Conservation (phyloP, 208 protist genomes). For the Leishmania gerbilli region DNA sequence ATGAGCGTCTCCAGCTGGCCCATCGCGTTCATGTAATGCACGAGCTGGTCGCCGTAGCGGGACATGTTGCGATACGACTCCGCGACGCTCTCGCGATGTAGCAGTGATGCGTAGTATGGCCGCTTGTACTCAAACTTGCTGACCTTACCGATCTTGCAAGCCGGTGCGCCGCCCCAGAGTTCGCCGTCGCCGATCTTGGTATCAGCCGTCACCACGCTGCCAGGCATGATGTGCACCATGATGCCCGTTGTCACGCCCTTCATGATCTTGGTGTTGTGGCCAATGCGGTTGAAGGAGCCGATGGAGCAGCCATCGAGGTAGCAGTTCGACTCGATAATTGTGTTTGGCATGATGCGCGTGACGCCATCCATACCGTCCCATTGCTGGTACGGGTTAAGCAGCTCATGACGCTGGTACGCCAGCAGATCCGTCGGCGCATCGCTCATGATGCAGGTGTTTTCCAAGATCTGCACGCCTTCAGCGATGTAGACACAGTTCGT, state of each 20-base stretch:
- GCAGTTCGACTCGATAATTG: slow-evolving; percentile 87
- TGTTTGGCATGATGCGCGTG: slow-evolving; percentile 79
- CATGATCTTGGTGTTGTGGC: slow-evolving; percentile 89
- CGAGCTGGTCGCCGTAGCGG: slow-evolving; percentile 87
- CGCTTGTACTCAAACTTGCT: slow-evolving; percentile 91
- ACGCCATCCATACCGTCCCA: slow-evolving; percentile 89
- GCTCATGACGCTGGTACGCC: slow-evolving; percentile 83
- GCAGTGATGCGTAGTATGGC: slow-evolving; percentile 77
- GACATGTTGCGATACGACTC: slow-evolving; percentile 87
- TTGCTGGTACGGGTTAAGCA: slow-evolving; percentile 89
- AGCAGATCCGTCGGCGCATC: slow-evolving; percentile 82
- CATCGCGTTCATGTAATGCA: slow-evolving; percentile 81
- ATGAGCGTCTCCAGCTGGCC: slow-evolving; percentile 81
- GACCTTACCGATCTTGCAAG: slow-evolving; percentile 77
- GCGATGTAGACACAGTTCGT: slow-evolving; percentile 89
- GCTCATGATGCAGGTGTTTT: slow-evolving; percentile 89
- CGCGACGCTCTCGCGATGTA: slow-evolving; percentile 72
- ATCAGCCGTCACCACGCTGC: slow-evolving; percentile 80
- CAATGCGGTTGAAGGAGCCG: slow-evolving; percentile 87
- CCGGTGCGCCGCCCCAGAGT: slow-evolving; percentile 88
- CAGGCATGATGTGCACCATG: slow-evolving; percentile 90
- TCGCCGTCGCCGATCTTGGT: slow-evolving; percentile 87
- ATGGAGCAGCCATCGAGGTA: slow-evolving; percentile 90
- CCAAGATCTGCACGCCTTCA: slow-evolving; percentile 85
- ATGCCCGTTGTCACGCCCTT: slow-evolving; percentile 90